phyloP scores from a whole-genome alignment of 1,284 basidiomycete species.

The Malassezia caprae region DNA sequence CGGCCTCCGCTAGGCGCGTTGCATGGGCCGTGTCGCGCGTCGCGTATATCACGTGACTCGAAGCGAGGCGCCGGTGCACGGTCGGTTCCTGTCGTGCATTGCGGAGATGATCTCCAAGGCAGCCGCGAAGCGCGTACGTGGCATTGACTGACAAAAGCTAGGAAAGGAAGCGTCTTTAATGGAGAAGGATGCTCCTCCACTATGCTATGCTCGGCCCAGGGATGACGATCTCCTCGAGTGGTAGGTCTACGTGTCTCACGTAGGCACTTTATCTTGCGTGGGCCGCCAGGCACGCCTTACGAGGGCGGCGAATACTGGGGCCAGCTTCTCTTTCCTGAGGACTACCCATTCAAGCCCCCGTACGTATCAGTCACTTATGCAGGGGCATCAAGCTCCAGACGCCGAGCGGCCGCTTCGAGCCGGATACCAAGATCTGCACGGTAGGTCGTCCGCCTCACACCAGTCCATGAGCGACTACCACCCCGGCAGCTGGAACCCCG shows the following conservation, averaged over 20 bases:
- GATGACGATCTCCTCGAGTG: slow-evolving; percentile 77
- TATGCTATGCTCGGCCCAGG: slow-evolving; percentile 82
- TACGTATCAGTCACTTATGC: slow-evolving; percentile 7
- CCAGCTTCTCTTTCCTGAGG: slow-evolving; percentile 56
- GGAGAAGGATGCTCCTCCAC: slow-evolving; percentile 86
- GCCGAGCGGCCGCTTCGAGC: slow-evolving; percentile 81
- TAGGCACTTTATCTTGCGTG: slow-evolving; percentile 58
- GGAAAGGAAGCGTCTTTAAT: slow-evolving; percentile 81
- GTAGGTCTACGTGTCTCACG: slow-evolving; percentile 45
- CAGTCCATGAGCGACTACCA: slow-evolving; percentile 57
- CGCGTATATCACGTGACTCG: slow-evolving; percentile 7
- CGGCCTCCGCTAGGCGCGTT: not conserved
- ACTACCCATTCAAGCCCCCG: slow-evolving; percentile 58
- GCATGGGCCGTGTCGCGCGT: slow-evolving; percentile 6
- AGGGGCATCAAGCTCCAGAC: slow-evolving; percentile 91
- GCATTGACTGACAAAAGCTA: slow-evolving; percentile 53
- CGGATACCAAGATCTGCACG: slow-evolving; percentile 71
- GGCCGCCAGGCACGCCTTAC: slow-evolving; percentile 82
- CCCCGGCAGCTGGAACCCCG: slow-evolving; percentile 76
- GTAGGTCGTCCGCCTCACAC: not conserved
- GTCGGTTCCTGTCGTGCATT: not conserved
- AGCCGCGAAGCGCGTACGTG: slow-evolving; percentile 21
- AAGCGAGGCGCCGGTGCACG: not conserved
- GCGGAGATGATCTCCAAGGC: slow-evolving; percentile 21
- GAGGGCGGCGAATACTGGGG: slow-evolving; percentile 86